Evolutionary conservation across 1,284 basidiomycete genomes (phyloP), one percentile per base, ranked within the genome.

Genomic region (Paramarasmius palmivorus): DNA sequence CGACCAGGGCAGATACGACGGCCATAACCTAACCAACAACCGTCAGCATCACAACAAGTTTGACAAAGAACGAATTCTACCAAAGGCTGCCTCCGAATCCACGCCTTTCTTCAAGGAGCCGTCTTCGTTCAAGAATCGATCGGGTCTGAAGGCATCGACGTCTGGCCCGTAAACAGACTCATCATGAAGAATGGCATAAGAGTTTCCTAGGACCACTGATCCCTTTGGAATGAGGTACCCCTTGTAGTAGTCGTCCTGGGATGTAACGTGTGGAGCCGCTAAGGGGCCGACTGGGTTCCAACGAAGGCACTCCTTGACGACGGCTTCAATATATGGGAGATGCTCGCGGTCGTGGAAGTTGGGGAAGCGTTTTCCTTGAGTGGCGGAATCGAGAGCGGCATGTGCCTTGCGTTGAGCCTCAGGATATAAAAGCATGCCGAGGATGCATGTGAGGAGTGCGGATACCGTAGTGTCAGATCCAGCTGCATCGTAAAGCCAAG

Each of bases 301-400:
- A 23, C 69, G 59, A 19, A 71, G 53, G 7, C 62, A 57, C 56
- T 73, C 72, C 39, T 66, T 65, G 12, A 70, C 62, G 23, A 66
- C 57, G 2, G 66, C 66, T 14, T 61, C 54, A 37, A 70, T 54
- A 55, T 68, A 70, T 2, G 68, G 65, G 20, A 72, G 51, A 29
- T 56, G 49, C 4, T 57, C 53, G 9, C 63, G 49, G 51, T 73
- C 72, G 9, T 57, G 58, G 39, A 71, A 67, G 9, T 59, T 61
- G 1, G 71, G 72, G 5, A 70, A 25, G 23, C 70, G 59, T 12
- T 59, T 32, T 12, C 29, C 29, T 32, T 32, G 29, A 6, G 53
- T 12, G 53, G 12, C 29, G 12, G 29, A 32, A 12, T 32, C 29
- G 29, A 32, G 29, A 6, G 29, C 29, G 6, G 29, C 29, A 6